Conservation (phyloP, 441 rosid genomes). For the Brassica hybrid region DNA sequence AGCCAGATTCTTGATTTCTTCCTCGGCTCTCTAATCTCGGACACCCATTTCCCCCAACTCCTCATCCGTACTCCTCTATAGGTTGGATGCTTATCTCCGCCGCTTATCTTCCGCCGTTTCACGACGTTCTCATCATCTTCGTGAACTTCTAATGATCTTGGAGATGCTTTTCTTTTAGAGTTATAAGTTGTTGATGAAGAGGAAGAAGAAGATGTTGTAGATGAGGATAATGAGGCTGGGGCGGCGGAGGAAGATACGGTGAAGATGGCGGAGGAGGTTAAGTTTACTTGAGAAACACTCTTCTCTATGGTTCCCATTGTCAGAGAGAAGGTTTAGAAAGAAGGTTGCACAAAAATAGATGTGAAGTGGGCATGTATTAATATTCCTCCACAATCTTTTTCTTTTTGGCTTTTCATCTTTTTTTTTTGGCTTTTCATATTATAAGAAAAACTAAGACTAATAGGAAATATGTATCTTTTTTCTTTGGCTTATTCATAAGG, state of each 20-base stretch:
- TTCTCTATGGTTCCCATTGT: slow-evolving; percentile 50
- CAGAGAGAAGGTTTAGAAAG: slow-evolving; percentile 33
- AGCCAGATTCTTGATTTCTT: slow-evolving; percentile 92
- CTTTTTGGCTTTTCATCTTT: background rate
- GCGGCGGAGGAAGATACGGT: slow-evolving; percentile 32
- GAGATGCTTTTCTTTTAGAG: slow-evolving; percentile 37
- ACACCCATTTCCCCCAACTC: slow-evolving; percentile 90
- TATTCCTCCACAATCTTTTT: slow-evolving; percentile 36
- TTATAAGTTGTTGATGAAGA: slow-evolving; percentile 25
- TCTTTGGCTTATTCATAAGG: background rate
- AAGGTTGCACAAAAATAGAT: slow-evolving; percentile 45
- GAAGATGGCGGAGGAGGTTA: slow-evolving; percentile 25
- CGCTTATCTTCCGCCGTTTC: slow-evolving; percentile 41
- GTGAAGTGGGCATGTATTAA: slow-evolving; percentile 37
- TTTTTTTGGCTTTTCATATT: background rate
- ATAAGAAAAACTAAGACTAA: slow-evolving; percentile 15
- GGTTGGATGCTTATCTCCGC: slow-evolving; percentile 52
- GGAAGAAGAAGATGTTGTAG: slow-evolving; percentile 41
- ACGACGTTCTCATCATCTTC: slow-evolving; percentile 24
- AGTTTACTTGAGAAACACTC: slow-evolving; percentile 43
- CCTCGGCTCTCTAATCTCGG: slow-evolving; percentile 75
- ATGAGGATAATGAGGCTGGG: slow-evolving; percentile 35
- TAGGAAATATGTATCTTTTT: background rate
- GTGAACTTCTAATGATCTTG: slow-evolving; percentile 36
- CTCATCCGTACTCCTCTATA: slow-evolving; percentile 76